These are phyloP conservation scores for Plasmodium cynomolgi DNA, from an alignment of 169 alveolate species.

Conservation along the genomic window DNA sequence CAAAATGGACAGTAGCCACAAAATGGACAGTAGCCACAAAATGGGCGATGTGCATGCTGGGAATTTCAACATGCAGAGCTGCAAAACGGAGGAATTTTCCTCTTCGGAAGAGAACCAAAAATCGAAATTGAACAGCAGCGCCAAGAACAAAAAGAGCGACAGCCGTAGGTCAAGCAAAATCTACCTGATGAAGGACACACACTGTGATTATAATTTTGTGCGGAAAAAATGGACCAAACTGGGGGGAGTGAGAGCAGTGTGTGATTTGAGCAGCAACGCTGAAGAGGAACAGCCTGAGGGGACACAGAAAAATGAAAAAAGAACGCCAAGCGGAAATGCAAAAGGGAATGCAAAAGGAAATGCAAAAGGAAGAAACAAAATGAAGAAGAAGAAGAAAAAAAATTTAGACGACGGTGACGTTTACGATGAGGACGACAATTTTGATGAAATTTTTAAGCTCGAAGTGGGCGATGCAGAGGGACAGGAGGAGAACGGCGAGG, in stretches of 20 bases:
- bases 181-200: conserved; percentile 21
- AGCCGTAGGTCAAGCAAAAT: conserved; percentile 12
- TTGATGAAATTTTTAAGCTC: conserved; percentile 52
- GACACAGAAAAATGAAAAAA: not conserved
- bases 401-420: not conserved
- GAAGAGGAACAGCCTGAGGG: not conserved
- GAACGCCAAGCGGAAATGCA: not conserved
- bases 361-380: not conserved
- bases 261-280: not conserved
- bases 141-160: not conserved
- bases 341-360: not conserved
- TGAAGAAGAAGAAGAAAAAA: conserved; percentile 14
- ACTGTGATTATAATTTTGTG: not conserved
- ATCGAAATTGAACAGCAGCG: not conserved
- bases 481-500: not conserved
- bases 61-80: not conserved
- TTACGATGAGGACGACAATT: conserved; percentile 26
- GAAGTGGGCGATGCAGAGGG: not conserved
- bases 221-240: not conserved
- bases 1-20: not conserved
- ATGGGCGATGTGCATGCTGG: not conserved
- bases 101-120: not conserved
- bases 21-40: not conserved
- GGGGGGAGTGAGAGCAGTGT: not conserved
- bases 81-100: not conserved